A percentile compares a stretch with the other conserved stretches of the same genome.
These are phyloP conservation scores for Penicillium subrubescens DNA, from an alignment of 495 filamentous ascomycete species.

Conservation along the genomic window DNA sequence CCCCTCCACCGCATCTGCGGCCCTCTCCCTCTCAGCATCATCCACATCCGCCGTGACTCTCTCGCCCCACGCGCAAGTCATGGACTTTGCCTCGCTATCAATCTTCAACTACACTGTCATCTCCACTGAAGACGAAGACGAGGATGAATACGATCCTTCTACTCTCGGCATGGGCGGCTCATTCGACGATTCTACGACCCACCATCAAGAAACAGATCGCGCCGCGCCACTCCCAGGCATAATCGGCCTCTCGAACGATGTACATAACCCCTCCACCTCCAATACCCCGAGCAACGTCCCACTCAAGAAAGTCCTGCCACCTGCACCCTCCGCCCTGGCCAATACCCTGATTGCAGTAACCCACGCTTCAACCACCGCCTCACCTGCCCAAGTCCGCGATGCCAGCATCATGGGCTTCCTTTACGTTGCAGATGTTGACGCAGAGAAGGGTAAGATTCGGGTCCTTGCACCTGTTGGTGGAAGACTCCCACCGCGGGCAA, in stretches of 20 bases:
- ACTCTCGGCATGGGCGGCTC: conserved; percentile 43
- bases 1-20: conserved; percentile 34
- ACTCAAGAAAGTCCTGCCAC: conserved; percentile 40
- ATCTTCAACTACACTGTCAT: conserved; percentile 64
- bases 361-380: conserved; percentile 65
- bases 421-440: conserved; percentile 88
- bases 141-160: conserved; percentile 49
- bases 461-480: conserved; percentile 81
- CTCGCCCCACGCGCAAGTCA: conserved; percentile 79
- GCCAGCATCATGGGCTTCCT: conserved; percentile 90
- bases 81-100: conserved; percentile 70
- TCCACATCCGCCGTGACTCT: conserved; percentile 63
- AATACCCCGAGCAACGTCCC: conserved; percentile 30
- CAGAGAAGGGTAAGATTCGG: conserved; percentile 76
- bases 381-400: conserved; percentile 72
- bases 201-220: conserved; percentile 23
- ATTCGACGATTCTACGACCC: conserved; percentile 37
- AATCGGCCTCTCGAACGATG: conserved; percentile 22
- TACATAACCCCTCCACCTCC: conserved; percentile 1
- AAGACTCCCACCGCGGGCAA: conserved; percentile 71
- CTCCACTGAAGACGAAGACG: conserved; percentile 47
- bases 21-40: conserved; percentile 35
- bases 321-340: conserved; percentile 37
- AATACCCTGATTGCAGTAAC: conserved; percentile 81
- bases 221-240: conserved; percentile 29